These are phyloP conservation scores for Tricholoma hemisulphureum DNA, from an alignment of 768 basidiomycete genomes.

Conservation along the genomic window DNA sequence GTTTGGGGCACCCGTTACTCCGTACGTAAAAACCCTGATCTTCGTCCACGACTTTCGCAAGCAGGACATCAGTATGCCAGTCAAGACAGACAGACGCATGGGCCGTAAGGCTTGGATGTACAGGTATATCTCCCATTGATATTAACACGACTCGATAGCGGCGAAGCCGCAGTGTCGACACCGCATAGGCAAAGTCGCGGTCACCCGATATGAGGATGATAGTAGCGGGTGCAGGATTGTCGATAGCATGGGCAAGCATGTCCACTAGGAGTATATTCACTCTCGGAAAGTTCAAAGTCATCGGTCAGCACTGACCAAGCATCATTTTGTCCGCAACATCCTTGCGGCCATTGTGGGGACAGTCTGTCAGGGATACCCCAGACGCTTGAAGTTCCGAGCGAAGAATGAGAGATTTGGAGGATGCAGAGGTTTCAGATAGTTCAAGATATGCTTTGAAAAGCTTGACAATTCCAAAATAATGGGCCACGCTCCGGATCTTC, in stretches of 20 bases:
- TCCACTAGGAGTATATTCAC: slow-evolving; percentile 46
- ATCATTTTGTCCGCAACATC: slow-evolving; percentile 52
- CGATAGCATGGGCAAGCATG: slow-evolving; percentile 65
- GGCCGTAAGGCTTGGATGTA: slow-evolving; percentile 46
- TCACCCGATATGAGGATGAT: slow-evolving; percentile 66
- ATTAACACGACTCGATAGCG: slow-evolving; percentile 53
- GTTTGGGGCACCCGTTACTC: background rate
- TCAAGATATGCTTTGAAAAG: slow-evolving; percentile 59
- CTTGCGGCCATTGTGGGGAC: slow-evolving; percentile 36
- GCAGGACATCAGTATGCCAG: slow-evolving; percentile 44
- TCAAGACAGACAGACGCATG: slow-evolving; percentile 55
- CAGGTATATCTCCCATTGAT: slow-evolving; percentile 31
- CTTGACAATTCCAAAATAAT: slow-evolving; percentile 48
- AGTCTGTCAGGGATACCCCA: slow-evolving; percentile 44
- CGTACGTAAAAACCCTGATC: background rate
- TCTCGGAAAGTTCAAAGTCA: background rate
- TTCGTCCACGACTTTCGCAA: slow-evolving; percentile 17
- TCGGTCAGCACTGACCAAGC: slow-evolving; percentile 33
- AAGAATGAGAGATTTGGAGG: slow-evolving; percentile 33
- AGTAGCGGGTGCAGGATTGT: slow-evolving; percentile 52
- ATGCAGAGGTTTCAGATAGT: slow-evolving; percentile 32
- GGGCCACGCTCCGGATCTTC: slow-evolving; percentile 46
- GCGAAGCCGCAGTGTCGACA: slow-evolving; percentile 55
- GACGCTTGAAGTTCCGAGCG: slow-evolving; percentile 49
- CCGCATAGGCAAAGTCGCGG: slow-evolving; percentile 64